phyloP scores from a whole-genome alignment of 2,329 filamentous ascomycete genomes.

The Pseudocercospora musae region DNA sequence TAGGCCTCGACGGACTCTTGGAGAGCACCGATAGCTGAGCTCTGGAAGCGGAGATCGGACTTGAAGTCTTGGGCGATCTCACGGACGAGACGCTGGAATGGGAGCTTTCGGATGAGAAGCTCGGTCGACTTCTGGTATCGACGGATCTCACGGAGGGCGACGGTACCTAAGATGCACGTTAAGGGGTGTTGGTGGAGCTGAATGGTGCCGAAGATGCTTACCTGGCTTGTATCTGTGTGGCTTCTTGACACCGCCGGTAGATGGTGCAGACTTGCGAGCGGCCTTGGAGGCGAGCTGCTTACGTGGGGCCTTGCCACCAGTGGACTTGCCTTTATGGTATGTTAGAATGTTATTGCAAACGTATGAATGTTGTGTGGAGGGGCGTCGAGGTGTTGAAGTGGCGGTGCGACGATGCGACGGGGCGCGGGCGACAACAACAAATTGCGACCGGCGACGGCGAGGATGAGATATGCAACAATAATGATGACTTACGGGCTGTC shows the following conservation, averaged over 20 bases:
- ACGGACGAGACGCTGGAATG: conserved; percentile 75
- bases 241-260: conserved; percentile 71
- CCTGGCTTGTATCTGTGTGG: conserved; percentile 55
- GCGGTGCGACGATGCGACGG: conserved; percentile 22
- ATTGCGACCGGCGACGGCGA: conserved; percentile 24
- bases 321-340: conserved; percentile 62
- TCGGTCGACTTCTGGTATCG: conserved; percentile 87
- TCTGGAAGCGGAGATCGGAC: conserved; percentile 87
- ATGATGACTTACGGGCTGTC: conserved; percentile 51
- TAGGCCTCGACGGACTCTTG: conserved; percentile 97
- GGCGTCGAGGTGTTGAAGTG: conserved; percentile 17
- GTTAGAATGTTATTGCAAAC: conserved; percentile 32
- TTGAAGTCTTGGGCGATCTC: conserved; percentile 67
- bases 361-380: conserved; percentile 18
- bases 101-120: conserved; percentile 75
- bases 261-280: conserved; percentile 95
- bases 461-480: conserved; percentile 22
- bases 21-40: conserved; percentile 85
- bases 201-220: conserved; percentile 24
- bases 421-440: conserved; percentile 20
- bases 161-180: conserved; percentile 58
- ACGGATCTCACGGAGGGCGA: conserved; percentile 87
- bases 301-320: conserved; percentile 69
- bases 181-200: conserved; percentile 22
- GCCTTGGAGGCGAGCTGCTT: conserved; percentile 99